Percentiles rank a stretch among this genome's conserved stretches.
phyloP scores from a whole-genome alignment of 257 asterid genomes.

The Nicotiana undulata region DNA sequence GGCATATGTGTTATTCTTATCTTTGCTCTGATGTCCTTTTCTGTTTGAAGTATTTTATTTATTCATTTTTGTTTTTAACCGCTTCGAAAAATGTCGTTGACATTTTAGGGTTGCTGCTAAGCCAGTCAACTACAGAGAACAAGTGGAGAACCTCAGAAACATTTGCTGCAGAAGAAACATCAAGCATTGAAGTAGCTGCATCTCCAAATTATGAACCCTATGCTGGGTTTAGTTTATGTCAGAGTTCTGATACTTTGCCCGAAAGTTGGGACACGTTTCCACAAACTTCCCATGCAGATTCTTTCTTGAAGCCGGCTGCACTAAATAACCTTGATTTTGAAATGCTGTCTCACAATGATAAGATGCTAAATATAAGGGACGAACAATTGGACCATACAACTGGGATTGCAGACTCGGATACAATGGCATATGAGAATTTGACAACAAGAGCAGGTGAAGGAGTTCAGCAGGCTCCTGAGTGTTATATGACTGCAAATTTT shows the following conservation, averaged over 20 bases:
- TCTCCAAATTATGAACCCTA: conserved; percentile 23
- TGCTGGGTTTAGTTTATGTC: conserved; percentile 32
- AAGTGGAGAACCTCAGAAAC: conserved; percentile 16
- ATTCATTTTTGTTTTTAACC: background rate
- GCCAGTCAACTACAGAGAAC: conserved; percentile 22
- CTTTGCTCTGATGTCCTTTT: background rate
- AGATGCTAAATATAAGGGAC: conserved; percentile 15
- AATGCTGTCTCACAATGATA: conserved; percentile 10
- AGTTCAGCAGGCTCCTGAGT: conserved; percentile 8
- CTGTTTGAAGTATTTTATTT: conserved; percentile 11
- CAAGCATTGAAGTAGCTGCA: conserved; percentile 24
- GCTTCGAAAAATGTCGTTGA: background rate
- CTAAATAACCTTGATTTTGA: conserved; percentile 24
- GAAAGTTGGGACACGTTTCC: conserved; percentile 22
- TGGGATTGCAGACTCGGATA: conserved; percentile 6
- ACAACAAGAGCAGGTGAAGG: conserved; percentile 11
- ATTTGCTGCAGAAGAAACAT: conserved; percentile 23
- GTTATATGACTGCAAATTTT: background rate
- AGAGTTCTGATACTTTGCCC: conserved; percentile 20
- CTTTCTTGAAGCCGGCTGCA: conserved; percentile 1
- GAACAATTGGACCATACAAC: conserved; percentile 15
- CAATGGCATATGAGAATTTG: conserved; percentile 19
- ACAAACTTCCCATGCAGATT: conserved; percentile 13
- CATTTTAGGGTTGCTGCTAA: conserved; percentile 26
- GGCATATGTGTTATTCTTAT: background rate